Evolutionary conservation across 768 basidiomycete species (phyloP).

Genomic region (Polyporus arcularius): DNA sequence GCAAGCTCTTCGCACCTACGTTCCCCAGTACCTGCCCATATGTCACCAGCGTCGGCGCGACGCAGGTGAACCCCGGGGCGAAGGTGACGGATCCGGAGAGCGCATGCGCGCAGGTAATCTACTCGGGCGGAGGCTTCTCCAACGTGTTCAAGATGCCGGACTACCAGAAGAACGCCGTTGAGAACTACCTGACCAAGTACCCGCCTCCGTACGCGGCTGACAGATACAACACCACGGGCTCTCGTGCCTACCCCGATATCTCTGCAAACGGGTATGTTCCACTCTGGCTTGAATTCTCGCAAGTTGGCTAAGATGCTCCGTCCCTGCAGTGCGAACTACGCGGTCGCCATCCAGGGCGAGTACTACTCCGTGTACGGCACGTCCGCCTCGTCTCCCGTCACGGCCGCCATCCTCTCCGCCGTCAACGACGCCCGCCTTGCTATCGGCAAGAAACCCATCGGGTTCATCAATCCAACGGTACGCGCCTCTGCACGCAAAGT

Average conservation of each 20-base stretch:
- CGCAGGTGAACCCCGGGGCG: conserved; percentile 35
- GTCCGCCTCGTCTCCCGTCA: conserved; percentile 37
- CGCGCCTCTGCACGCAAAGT: conserved; percentile 14
- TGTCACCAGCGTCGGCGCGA: conserved; percentile 39
- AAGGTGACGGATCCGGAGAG: conserved; percentile 38
- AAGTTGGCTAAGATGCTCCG: not conserved
- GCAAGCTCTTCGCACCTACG: conserved; percentile 14
- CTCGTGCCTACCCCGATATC: conserved; percentile 35
- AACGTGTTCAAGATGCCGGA: conserved; percentile 39
- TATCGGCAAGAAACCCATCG: conserved; percentile 36
- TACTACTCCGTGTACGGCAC: conserved; percentile 37
- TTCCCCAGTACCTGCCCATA: conserved; percentile 41
- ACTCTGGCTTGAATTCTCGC: conserved; percentile 17
- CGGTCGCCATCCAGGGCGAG: conserved; percentile 32
- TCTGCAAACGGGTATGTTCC: conserved; percentile 31
- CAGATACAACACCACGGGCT: conserved; percentile 37
- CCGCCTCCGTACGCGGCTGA: conserved; percentile 35
- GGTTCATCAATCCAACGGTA: conserved; percentile 67
- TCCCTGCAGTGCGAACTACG: conserved; percentile 31
- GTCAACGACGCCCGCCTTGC: conserved; percentile 41
- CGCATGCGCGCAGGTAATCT: conserved; percentile 39
- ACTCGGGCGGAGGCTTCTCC: conserved; percentile 43
- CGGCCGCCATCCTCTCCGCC: conserved; percentile 35
- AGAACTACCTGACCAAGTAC: conserved; percentile 30
- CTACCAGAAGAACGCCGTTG: conserved; percentile 35